Evolutionary conservation across 371 early-diverging fungal genomes (phyloP), one percentile per base, ranked within the genome.

Genomic region (Funneliformis caledonium): DNA sequence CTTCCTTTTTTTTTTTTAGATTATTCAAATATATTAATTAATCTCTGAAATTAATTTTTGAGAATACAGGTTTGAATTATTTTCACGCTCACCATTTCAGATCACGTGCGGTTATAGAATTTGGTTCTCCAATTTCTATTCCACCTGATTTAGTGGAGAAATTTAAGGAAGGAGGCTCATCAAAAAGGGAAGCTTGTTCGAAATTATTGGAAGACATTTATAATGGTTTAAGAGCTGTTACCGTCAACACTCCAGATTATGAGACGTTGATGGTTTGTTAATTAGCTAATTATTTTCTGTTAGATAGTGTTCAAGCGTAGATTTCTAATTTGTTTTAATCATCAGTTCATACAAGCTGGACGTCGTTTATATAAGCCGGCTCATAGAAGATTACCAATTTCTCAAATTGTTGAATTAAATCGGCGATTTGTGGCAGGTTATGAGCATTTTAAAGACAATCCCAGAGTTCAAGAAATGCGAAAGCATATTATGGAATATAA

Each of bases 41-140:
- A 26, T 31, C 14, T 26, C 10, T 6, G 11, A 65, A 65, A 31
- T 60, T 67, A 78, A 81, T n/a, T 78, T 67, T 60, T 50, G 65
- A 12, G 12, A 65, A 19, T 72, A 47, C 42, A 88, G 93, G 96
- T 0, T 85, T 99, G 78, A 95, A 95, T 86, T 99, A 99, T 85
- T 99, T 98, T 86, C 96, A 99, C 85, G 96, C 98, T 3, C 93
- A 97, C 87, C 90, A 92, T 82, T 98, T 98, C 88, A 92, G 99
- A 59, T 97, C 97, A 9, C 90, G 97, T 76, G 98, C 98, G 7
- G 98, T 98, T 5, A 93, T 98, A 47, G 97, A 98, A 78, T 99
- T 94, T 89, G 98, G 98, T 26, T 91, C 93, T 45, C 97, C 97
- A 0, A 90, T 99, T 52, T 86, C 90, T 1, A 88, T 99, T 11